These are phyloP conservation scores for Tolypocladium paradoxum DNA, from an alignment of 2,329 filamentous ascomycete genomes.

Conservation along the genomic window DNA sequence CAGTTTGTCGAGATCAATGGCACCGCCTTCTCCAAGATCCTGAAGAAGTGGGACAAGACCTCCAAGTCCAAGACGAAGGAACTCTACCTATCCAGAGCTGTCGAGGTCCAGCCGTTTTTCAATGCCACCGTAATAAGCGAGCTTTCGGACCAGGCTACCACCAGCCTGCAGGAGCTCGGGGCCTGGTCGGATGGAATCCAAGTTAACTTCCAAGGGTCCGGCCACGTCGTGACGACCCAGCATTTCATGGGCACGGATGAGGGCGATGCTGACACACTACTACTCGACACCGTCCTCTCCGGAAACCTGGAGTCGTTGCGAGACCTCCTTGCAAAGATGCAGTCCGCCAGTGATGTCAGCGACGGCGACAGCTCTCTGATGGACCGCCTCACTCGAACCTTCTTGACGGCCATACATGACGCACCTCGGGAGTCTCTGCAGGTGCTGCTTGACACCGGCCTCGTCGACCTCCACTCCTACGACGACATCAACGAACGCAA, in stretches of 20 bases:
- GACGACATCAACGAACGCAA: conserved; percentile 98
- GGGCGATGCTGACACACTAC: conserved; percentile 76
- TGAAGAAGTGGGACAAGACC: conserved; percentile 99
- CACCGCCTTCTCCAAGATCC: conserved; percentile 93
- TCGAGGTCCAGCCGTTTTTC: conserved; percentile 97
- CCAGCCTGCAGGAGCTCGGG: conserved; percentile 86
- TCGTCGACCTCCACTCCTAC: conserved; percentile 85
- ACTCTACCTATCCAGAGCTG: conserved; percentile 86
- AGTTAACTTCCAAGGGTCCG: conserved; percentile 62
- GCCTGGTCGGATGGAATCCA: conserved; percentile 97
- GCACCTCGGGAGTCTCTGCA: conserved; percentile 67
- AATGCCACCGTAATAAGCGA: conserved; percentile 95
- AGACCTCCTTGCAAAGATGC: conserved; percentile 71
- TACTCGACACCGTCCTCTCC: conserved; percentile 75
- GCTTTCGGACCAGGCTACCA: conserved; percentile 91
- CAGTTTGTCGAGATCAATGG: conserved; percentile 98
- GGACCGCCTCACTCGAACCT: conserved; percentile 80
- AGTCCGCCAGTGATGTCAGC: conserved; percentile 39
- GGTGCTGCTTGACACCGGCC: conserved; percentile 64
- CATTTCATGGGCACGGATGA: conserved; percentile 68
- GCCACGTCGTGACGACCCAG: conserved; percentile 56
- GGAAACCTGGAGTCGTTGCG: conserved; percentile 69
- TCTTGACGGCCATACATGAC: conserved; percentile 80
- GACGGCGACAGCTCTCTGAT: conserved; percentile 46
- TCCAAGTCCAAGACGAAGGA: conserved; percentile 99